Evolutionary conservation across 73 alveolate species (phyloP).

Genomic region (Vitrella brassicaformis): DNA sequence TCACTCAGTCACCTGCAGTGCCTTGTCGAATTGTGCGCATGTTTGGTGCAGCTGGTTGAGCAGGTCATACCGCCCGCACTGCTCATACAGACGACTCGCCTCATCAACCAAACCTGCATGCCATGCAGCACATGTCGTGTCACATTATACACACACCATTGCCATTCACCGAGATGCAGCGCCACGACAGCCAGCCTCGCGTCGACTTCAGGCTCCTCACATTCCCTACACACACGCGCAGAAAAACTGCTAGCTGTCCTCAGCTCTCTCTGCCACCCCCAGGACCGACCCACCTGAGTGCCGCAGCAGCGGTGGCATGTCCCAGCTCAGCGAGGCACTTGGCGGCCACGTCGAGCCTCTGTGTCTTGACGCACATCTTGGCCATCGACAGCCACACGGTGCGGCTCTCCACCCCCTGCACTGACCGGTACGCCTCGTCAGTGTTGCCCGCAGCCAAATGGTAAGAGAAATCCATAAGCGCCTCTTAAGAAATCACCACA

Average conservation of each 20-base stretch:
- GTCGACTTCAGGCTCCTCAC: too few species aligned
- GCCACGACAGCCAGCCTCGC: too few species aligned
- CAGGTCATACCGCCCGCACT: not conserved
- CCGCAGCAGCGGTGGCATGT: not conserved
- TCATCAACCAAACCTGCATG: not conserved
- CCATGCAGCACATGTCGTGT: too few species aligned
- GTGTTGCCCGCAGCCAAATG: constrained; percentile 80
- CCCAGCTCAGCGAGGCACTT: not conserved
- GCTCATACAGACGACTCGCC: not conserved
- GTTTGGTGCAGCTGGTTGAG: too few species aligned
- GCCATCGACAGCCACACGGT: constrained; percentile 90
- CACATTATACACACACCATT: too few species aligned
- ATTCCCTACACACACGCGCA: too few species aligned
- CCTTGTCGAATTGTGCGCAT: too few species aligned
- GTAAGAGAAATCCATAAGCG: constrained; percentile 77
- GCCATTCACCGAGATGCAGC: too few species aligned
- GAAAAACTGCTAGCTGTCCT: not conserved
- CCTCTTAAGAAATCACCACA: constrained; percentile 12
- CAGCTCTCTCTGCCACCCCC: not conserved
- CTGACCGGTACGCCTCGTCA: constrained; percentile 76
- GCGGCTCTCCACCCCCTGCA: constrained; percentile 55
- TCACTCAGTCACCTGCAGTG: too few species aligned
- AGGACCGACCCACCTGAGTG: not conserved
- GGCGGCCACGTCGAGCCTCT: not conserved
- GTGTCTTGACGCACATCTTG: constrained; percentile 60